Evolutionary conservation across 2,329 filamentous ascomycete genomes (phyloP).

Genomic region (Ilyonectria sp.): DNA sequence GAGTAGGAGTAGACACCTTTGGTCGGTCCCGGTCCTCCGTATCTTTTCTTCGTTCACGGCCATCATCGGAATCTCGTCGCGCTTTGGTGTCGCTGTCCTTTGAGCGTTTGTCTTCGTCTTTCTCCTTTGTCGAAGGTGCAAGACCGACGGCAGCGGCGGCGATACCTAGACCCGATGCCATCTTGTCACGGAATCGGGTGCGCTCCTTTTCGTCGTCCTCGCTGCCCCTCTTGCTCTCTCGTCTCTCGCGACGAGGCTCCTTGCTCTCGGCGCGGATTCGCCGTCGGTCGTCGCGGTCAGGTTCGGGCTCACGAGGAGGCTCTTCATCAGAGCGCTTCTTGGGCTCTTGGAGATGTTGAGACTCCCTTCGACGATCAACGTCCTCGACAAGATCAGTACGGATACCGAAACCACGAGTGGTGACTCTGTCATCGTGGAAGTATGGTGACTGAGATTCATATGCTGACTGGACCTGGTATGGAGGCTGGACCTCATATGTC

Average conservation of each 20-base stretch:
- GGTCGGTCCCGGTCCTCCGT: slow-evolving; percentile 38
- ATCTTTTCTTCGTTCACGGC: slow-evolving; percentile 44
- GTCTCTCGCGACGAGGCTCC: slow-evolving; percentile 50
- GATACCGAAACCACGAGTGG: slow-evolving; percentile 67
- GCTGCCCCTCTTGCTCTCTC: slow-evolving; percentile 49
- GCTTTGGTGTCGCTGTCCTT: slow-evolving; percentile 47
- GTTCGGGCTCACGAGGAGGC: slow-evolving; percentile 46
- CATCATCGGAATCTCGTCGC: slow-evolving; percentile 53
- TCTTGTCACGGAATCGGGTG: slow-evolving; percentile 63
- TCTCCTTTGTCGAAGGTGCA: slow-evolving; percentile 55
- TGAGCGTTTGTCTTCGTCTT: slow-evolving; percentile 57
- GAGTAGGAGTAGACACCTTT: slow-evolving; percentile 29
- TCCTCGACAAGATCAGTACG: slow-evolving; percentile 58
- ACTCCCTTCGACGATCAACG: slow-evolving; percentile 61
- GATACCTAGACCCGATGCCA: slow-evolving; percentile 63
- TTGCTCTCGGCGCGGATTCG: slow-evolving; percentile 43
- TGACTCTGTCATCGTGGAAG: slow-evolving; percentile 64
- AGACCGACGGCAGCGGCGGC: slow-evolving; percentile 66
- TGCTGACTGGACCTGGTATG: not conserved
- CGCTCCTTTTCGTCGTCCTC: slow-evolving; percentile 59
- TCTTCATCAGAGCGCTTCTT: slow-evolving; percentile 53
- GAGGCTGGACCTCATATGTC: too few species aligned
- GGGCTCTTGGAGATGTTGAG: slow-evolving; percentile 48
- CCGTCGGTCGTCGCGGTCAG: slow-evolving; percentile 50
- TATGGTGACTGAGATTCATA: slow-evolving; percentile 40